Evolutionary conservation across 306 rosid species (phyloP), one percentile per base, ranked within the genome.

Genomic region (Rosa lucieae): DNA sequence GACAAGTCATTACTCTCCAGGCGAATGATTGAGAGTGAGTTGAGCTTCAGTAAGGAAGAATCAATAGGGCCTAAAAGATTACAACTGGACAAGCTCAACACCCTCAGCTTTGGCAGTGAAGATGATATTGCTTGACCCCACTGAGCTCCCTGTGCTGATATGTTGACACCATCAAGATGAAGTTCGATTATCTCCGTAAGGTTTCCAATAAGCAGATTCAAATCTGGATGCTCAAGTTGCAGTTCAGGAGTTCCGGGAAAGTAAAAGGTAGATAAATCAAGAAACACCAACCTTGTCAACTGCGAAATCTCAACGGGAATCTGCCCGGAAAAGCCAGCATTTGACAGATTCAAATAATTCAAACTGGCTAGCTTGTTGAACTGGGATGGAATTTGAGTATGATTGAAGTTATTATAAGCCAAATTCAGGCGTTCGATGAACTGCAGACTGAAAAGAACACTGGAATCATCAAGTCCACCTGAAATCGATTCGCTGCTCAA

Each of bases 281-380:
- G 81, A 70, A 70, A 37, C 15, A 70, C 81, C 86, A 85, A 82
- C 63, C 80, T 46, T 2, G 61, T 42, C 29, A 80, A 10, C 15
- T 29, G 13, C 7, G 81, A 73, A 23, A 87, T 79, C 72, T 65
- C 86, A 29, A 55, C 48, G 0, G 90, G 88, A 20, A 87, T 72
- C 10, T 77, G 78, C 13, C 81, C 85, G 0, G 0, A 5, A 18
- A 82, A 87, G 10, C 79, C 88, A 35, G 85, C 72, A 49, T 79
- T 40, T 0, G 85, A 73, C 29, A 82, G 3, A 13, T 87, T 84
- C 51, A 84, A 21, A 29, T 69, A 5, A 5, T 1, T 74, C 81
- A 82, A 77, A 77, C 15, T 56, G 7, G 44, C 10, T 0, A 84
- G 44, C 0, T 78, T 43, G 0, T 32, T 47, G 26, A 87, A 46